Evolutionary conservation across 2,329 filamentous ascomycete genomes (phyloP).

Genomic region (Diaporthe citrichinensis): DNA sequence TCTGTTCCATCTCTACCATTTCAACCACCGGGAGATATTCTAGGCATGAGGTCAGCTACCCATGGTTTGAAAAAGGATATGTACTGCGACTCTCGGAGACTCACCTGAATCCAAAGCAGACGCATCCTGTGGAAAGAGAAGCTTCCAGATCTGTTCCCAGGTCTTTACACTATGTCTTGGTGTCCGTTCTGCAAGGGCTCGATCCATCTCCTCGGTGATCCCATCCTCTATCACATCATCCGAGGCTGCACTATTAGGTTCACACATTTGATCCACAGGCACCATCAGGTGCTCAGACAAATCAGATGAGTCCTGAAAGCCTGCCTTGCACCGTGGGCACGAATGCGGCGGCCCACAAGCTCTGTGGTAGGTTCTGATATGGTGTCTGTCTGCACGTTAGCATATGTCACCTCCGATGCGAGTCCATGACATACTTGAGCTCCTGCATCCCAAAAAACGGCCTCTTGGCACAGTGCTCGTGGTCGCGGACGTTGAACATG

Average conservation of each 20-base stretch:
- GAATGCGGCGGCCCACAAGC: slow-evolving; percentile 4
- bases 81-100: background rate
- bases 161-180: slow-evolving; percentile 13
- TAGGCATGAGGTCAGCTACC: slow-evolving; percentile 16
- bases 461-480: slow-evolving; percentile 39
- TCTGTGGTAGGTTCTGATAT: slow-evolving; percentile 34
- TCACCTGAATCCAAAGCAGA: slow-evolving; percentile 36
- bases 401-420: no score
- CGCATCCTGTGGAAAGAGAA: slow-evolving; percentile 38
- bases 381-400: slow-evolving; percentile 30
- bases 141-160: slow-evolving; percentile 38
- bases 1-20: slow-evolving; percentile 40
- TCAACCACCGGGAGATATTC: slow-evolving; percentile 39
- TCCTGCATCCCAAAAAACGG: slow-evolving; percentile 35
- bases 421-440: slow-evolving; percentile 28
- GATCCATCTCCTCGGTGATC: slow-evolving; percentile 38
- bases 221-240: slow-evolving; percentile 25
- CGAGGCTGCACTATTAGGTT: background rate
- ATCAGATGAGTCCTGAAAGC: slow-evolving; percentile 22
- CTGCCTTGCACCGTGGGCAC: slow-evolving; percentile 39
- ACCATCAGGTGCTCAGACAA: slow-evolving; percentile 38
- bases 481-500: slow-evolving; percentile 40
- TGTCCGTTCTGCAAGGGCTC: slow-evolving; percentile 28
- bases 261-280: slow-evolving; percentile 39
- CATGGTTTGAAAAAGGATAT: background rate